Evolutionary conservation across 108 stramenopile genomes (phyloP).

Genomic region (Pinguiococcus pyrenoidosus): DNA sequence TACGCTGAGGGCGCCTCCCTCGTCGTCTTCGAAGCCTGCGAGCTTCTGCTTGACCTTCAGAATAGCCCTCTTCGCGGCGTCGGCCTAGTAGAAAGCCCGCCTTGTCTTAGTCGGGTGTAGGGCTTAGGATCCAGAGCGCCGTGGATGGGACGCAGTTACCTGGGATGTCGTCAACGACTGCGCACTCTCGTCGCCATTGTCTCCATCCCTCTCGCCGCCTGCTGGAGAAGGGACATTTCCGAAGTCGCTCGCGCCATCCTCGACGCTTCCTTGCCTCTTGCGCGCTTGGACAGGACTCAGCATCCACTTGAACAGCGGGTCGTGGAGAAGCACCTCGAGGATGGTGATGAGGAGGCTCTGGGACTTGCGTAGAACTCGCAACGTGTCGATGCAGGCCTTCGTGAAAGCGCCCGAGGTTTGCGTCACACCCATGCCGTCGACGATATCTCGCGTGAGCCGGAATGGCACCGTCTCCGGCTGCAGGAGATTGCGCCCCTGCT

Average conservation of each 20-base stretch:
- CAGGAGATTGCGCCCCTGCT: conserved; percentile 75
- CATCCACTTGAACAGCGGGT: conserved; percentile 85
- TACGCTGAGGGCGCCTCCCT: conserved; percentile 74
- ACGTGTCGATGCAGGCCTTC: conserved; percentile 54
- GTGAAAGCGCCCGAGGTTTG: conserved; percentile 80
- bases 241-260: conserved; percentile 7
- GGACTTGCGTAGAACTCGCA: conserved; percentile 57
- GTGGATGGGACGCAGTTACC: neutral
- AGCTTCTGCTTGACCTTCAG: conserved; percentile 70
- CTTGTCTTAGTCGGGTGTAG: neutral
- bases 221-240: neutral
- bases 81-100: neutral
- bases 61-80: conserved; percentile 30
- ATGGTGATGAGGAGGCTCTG: conserved; percentile 90
- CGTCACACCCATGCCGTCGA: conserved; percentile 77
- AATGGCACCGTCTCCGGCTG: conserved; percentile 92
- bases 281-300: conserved; percentile 56
- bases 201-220: conserved; percentile 15
- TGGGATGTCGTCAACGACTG: neutral
- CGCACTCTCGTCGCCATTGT: neutral
- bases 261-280: conserved; percentile 30
- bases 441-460: conserved; percentile 83
- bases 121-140: neutral
- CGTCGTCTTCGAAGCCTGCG: conserved; percentile 88
- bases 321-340: conserved; percentile 76